These are phyloP conservation scores for Emmonsia crescens DNA, from an alignment of 2,329 filamentous ascomycete genomes.

Conservation along the genomic window DNA sequence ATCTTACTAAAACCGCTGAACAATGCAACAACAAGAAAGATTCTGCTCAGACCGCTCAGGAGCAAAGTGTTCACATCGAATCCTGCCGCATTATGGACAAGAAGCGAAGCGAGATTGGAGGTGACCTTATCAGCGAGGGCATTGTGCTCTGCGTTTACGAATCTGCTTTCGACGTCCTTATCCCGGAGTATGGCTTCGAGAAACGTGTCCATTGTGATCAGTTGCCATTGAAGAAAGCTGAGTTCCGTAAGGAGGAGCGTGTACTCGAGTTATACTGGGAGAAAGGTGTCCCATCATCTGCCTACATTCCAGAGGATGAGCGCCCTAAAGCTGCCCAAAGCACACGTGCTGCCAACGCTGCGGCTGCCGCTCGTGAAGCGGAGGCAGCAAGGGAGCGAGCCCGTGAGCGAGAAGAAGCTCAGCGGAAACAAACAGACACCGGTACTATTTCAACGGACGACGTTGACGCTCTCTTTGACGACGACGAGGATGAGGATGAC, in stretches of 20 bases:
- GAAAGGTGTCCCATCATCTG: constrained; percentile 94
- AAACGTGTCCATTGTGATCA: constrained; percentile 99
- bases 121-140: constrained; percentile 87
- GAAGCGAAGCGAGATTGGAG: constrained; percentile 72
- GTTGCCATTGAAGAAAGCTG: constrained; percentile 94
- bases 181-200: constrained; percentile 97
- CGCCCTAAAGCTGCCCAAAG: constrained; percentile 72
- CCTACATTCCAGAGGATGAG: constrained; percentile 94
- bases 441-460: constrained; percentile 88
- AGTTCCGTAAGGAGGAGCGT: constrained; percentile 92
- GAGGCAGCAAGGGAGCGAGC: constrained; percentile 71
- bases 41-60: constrained; percentile 90
- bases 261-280: constrained; percentile 98
- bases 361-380: constrained; percentile 65
- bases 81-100: constrained; percentile 94
- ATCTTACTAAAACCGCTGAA: constrained; percentile 81
- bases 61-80: constrained; percentile 98
- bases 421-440: constrained; percentile 88
- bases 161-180: constrained; percentile 94
- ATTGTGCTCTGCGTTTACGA: constrained; percentile 97
- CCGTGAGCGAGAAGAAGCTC: constrained; percentile 80
- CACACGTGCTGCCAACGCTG: constrained; percentile 62
- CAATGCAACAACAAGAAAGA: constrained; percentile 99
- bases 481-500: constrained; percentile 64
- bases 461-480: constrained; percentile 89